phyloP scores from a whole-genome alignment of 2,329 filamentous ascomycete genomes.

The Pestalotiopsis sp. region DNA sequence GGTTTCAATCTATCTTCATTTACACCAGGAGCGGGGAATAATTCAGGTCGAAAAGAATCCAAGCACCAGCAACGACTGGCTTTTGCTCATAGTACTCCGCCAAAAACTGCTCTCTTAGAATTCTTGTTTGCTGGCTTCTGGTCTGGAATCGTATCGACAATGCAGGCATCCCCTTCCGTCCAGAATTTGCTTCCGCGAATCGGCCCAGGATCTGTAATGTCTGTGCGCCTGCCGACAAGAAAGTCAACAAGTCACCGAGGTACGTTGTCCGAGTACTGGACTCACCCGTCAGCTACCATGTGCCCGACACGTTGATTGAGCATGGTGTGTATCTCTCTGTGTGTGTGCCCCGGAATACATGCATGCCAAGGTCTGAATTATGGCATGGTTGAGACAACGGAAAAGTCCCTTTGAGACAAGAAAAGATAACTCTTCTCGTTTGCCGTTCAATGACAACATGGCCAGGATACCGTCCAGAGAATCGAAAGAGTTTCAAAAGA shows the following conservation, averaged over 20 bases:
- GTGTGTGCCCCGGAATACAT: neutral
- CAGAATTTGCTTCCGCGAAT: neutral
- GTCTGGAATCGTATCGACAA: neutral
- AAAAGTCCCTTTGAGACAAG: neutral
- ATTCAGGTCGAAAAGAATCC: neutral
- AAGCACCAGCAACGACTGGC: neutral
- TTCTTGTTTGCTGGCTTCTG: neutral
- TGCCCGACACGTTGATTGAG: neutral
- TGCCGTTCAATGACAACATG: neutral
- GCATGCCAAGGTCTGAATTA: neutral
- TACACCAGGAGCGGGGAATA: neutral
- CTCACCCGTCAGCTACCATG: neutral
- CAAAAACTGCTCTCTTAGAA: neutral
- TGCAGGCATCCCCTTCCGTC: slow-evolving; percentile 1
- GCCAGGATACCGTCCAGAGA: neutral
- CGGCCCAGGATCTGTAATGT: neutral
- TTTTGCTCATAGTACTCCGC: neutral
- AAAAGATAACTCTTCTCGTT: neutral
- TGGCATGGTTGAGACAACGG: neutral
- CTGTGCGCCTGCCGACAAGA: neutral
- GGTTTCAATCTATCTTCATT: neutral
- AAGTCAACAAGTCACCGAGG: neutral
- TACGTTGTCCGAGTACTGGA: neutral
- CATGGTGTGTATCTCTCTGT: neutral
- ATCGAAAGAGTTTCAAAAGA: neutral